Evolutionary conservation across 805 yeast species (phyloP), one percentile per base, ranked within the genome.

Genomic region (Spathaspora arborariae): DNA sequence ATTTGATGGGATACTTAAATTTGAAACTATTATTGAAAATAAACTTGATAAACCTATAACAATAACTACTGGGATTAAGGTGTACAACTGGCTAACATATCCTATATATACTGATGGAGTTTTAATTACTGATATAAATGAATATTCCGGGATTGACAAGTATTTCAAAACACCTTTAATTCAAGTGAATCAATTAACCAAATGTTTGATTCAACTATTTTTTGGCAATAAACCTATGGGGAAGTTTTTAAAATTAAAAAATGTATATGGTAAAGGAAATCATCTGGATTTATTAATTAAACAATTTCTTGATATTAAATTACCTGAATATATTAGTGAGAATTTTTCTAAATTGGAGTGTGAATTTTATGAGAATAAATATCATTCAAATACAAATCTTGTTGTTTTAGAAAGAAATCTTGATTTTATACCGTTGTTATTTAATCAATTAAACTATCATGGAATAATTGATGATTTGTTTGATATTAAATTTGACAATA

Each of bases 391-490:
- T 48, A 76, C 82, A 44, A 95, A 92, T 57, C 65, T 91, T 22
- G 73, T 92, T 5, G 83, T 91, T 1, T 58, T 92, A 18, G 98
- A 92, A 58, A 70, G 99, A 41, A 79, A 83, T 45, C 62, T 84
- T 22, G 99, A 92, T 64, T 75, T 79, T 38, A 62, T 86, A 4
- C 80, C 96, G 1, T 84, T 89, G 1, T 56, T 88, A 9, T 65
- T 89, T 45, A 80, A 82, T 20, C 97, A 91, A 56, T 65, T 91
- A 55, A 86, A 89, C 2, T 92, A 91, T 60, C 72, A 79, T 15
- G 99, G 98, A 0, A 69, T 94, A 13, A 69, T 90, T 18, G 91
- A 87, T 60, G 97, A 91, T 55, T 60, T 81, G 10, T 74, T 81
- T 53, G 80, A 78, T 4, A 66, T 84, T 5, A 69, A 74, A 11